Conservation (phyloP, 495 filamentous ascomycete species). For the Penicillium verhagenii region DNA sequence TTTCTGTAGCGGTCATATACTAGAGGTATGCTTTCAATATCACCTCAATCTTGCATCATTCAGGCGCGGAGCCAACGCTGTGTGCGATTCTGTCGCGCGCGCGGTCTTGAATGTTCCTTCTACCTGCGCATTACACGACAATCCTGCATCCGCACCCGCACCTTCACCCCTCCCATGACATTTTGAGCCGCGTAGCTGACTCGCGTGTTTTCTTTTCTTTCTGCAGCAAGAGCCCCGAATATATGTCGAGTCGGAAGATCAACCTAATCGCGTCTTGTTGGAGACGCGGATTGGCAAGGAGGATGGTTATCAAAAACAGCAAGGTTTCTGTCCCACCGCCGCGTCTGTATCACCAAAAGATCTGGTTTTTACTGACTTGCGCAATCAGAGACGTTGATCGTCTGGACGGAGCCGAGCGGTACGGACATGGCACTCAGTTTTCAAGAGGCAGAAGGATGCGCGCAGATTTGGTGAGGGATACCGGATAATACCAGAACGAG, state of each 20-base stretch:
- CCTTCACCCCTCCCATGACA: not conserved
- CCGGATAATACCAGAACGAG: not conserved
- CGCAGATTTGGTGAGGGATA: conserved; percentile 75
- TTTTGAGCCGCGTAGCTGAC: not conserved
- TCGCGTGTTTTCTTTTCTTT: not conserved
- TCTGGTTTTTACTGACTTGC: conserved; percentile 26
- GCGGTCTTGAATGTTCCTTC: not conserved
- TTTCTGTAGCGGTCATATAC: conserved; percentile 80
- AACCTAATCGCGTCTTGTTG: conserved; percentile 75
- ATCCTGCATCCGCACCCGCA: not conserved
- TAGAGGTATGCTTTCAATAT: conserved; percentile 61
- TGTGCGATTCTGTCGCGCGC: not conserved
- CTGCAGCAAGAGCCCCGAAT: conserved; percentile 78
- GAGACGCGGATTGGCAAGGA: conserved; percentile 89
- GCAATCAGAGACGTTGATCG: conserved; percentile 83
- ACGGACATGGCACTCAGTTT: conserved; percentile 98
- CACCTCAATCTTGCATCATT: conserved; percentile 5
- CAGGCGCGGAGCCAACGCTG: not conserved
- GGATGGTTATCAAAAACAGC: conserved; percentile 97
- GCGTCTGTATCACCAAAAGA: conserved; percentile 9
- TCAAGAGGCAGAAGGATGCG: conserved; percentile 94
- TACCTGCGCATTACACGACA: conserved; percentile 6
- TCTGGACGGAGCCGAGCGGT: conserved; percentile 88
- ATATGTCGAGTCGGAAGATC: conserved; percentile 89
- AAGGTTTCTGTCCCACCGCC: conserved; percentile 60